Evolutionary conservation across 495 filamentous ascomycete genomes (phyloP).

Genomic region (Oidiodendron maius): DNA sequence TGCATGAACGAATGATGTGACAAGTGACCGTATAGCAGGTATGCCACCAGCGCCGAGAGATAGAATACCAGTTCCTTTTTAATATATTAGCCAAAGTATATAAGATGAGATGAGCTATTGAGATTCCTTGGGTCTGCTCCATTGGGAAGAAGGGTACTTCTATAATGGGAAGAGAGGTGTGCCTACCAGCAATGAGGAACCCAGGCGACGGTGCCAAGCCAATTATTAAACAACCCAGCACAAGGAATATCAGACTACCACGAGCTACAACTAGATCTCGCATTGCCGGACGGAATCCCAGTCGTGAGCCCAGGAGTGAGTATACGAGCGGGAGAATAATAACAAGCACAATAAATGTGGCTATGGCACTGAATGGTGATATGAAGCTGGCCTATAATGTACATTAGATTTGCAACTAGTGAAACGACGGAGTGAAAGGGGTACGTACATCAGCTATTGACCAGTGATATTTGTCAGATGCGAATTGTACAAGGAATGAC

Average conservation of each 20-base stretch:
- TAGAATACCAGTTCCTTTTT: neutral
- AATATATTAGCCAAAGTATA: too few relatives aligned
- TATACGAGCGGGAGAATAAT: slow-evolving; percentile 1
- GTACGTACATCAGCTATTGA: slow-evolving; percentile 5
- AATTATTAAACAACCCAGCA: neutral
- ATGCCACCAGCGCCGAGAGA: neutral
- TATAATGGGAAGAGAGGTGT: neutral
- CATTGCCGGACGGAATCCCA: neutral
- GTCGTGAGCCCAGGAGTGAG: neutral
- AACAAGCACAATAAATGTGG: slow-evolving; percentile 6
- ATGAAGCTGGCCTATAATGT: slow-evolving; percentile 1
- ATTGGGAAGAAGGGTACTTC: neutral
- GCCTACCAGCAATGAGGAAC: neutral
- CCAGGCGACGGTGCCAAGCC: neutral
- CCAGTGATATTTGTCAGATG: slow-evolving; percentile 6
- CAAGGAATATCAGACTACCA: slow-evolving; percentile 3
- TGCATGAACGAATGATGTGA: slow-evolving; percentile 7
- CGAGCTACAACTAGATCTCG: slow-evolving; percentile 8
- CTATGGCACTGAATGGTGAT: neutral
- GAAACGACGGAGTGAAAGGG: neutral
- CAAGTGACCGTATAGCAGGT: slow-evolving; percentile 3
- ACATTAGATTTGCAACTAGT: neutral
- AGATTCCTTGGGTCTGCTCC: too few relatives aligned
- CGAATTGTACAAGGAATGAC: slow-evolving; percentile 6
- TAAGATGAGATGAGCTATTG: too few relatives aligned